These are phyloP conservation scores for Phytophthora citrophthora DNA, from an alignment of 352 stramenopile species.

Conservation along the genomic window DNA sequence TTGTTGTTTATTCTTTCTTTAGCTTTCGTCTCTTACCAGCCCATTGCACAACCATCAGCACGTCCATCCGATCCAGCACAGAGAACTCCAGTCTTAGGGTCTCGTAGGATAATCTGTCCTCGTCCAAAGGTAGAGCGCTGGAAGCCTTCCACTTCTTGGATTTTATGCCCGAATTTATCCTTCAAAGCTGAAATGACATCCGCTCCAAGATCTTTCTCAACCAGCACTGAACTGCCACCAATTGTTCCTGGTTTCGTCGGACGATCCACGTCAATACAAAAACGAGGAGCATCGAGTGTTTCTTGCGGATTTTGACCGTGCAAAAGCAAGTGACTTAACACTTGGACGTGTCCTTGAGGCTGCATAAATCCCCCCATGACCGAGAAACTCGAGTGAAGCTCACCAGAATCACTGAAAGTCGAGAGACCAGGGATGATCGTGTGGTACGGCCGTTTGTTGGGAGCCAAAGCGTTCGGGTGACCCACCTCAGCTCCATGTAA, in stretches of 20 bases:
- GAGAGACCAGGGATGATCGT: constrained; percentile 98
- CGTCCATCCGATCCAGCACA: constrained; percentile 95
- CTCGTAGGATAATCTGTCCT: constrained; percentile 86
- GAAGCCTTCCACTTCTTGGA: constrained; percentile 34
- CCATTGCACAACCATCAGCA: constrained; percentile 94
- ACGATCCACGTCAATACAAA: constrained; percentile 91
- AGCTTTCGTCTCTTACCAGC: constrained; percentile 54
- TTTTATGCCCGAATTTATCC: constrained; percentile 76
- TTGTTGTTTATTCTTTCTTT: constrained; percentile 20
- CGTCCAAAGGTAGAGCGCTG: constrained; percentile 70
- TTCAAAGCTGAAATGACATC: constrained; percentile 76
- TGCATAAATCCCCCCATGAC: constrained; percentile 96
- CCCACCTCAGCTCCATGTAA: constrained; percentile 58
- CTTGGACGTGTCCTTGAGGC: constrained; percentile 96
- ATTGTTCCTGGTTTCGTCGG: constrained; percentile 47
- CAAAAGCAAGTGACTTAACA: constrained; percentile 92
- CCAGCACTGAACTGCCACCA: constrained; percentile 66
- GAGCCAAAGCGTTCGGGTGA: constrained; percentile 93
- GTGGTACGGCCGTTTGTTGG: constrained; percentile 96
- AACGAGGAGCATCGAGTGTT: constrained; percentile 93
- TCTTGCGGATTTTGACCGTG: constrained; percentile 87
- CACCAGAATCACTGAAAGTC: constrained; percentile 84
- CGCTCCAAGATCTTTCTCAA: constrained; percentile 86
- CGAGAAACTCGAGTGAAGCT: constrained; percentile 93
- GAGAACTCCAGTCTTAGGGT: constrained; percentile 88